These are phyloP conservation scores for Pichia californica DNA, from an alignment of 805 yeast species.

Conservation along the genomic window DNA sequence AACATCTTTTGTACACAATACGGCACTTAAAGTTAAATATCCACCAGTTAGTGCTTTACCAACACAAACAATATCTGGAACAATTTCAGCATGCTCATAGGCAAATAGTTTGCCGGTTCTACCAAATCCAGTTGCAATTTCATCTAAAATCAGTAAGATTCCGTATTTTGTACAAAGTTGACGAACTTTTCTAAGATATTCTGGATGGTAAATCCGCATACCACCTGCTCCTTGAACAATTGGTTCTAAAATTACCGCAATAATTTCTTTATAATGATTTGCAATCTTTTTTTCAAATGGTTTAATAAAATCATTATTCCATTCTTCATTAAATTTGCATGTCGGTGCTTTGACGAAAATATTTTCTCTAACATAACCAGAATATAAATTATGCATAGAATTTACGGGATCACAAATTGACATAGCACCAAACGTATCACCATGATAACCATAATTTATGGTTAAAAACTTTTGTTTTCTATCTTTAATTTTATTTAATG, in stretches of 20 bases:
- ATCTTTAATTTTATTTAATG: not conserved
- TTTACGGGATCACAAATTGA: constrained; percentile 9
- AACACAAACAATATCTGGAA: constrained; percentile 41
- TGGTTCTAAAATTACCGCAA: constrained; percentile 17
- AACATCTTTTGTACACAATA: constrained; percentile 8
- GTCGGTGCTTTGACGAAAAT: constrained; percentile 8
- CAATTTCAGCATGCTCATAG: constrained; percentile 38
- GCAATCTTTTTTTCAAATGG: constrained; percentile 3
- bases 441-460: constrained; percentile 9
- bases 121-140: constrained; percentile 52
- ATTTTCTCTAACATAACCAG: constrained; percentile 9
- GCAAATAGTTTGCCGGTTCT: constrained; percentile 43
- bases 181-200: constrained; percentile 21
- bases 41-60: constrained; percentile 46
- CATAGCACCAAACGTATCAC: constrained; percentile 12
- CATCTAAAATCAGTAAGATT: constrained; percentile 41
- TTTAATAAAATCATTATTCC: constrained; percentile 4
- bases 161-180: constrained; percentile 45
- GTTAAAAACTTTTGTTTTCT: constrained; percentile 4
- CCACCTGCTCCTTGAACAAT: constrained; percentile 20
- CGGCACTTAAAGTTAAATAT: constrained; percentile 19
- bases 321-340: constrained; percentile 3
- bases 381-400: constrained; percentile 8
- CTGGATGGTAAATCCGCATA: constrained; percentile 12
- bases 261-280: constrained; percentile 9